Base-by-base conservation (phyloP, 177 flowering plant species). In the Vitis hybrid region DNA sequence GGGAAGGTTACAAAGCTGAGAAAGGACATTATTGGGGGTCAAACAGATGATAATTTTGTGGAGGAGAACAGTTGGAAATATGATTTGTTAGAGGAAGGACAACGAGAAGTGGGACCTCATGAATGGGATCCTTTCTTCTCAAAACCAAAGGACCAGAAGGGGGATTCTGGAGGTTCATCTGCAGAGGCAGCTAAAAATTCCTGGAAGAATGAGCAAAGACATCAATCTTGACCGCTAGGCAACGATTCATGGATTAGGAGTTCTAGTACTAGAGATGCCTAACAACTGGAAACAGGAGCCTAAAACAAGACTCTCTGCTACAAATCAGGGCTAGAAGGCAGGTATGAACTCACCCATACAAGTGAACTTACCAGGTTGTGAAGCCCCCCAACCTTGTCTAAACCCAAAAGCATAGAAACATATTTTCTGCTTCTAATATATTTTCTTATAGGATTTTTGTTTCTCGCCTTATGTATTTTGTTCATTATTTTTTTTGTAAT, bases 71-170 rank as follows among this genome's bases (percentile, higher is more conserved):
- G 96, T 67, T 95, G 99, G 99, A 93, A 93, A 67, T 93, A 91
- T 73, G 93, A 78, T 10, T 80, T 95, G 64, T 60, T 88, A 55
- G 99, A 91, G 49, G 97, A 87, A 71, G 98, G 97, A 51, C 88
- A 90, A 68, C 85, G 84, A 7, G 84, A 82, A 54, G 89, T 85
- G 22, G 97, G 95, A 63, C 74, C 82, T 56, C 98, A 94, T 73
- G 97, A 87, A 67, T 94, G 97, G 98, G 98, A 94, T 71, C 97
- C 97, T 22, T 90, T 89, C 84, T 94, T 94, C 81, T 88, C 98
- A 2, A 88, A 90, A 68, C 94, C 94, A 50, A 92, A 92, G 72
- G 86, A 85, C 66, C 90, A 78, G 2, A 76, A 75, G 48, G 83
- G 63, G 10, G 86, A 88, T 67, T 75, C 90, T 54, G 81, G 74